These are phyloP conservation scores for Diospyros lotus DNA, from an alignment of 148 eudicot species.

Conservation along the genomic window DNA sequence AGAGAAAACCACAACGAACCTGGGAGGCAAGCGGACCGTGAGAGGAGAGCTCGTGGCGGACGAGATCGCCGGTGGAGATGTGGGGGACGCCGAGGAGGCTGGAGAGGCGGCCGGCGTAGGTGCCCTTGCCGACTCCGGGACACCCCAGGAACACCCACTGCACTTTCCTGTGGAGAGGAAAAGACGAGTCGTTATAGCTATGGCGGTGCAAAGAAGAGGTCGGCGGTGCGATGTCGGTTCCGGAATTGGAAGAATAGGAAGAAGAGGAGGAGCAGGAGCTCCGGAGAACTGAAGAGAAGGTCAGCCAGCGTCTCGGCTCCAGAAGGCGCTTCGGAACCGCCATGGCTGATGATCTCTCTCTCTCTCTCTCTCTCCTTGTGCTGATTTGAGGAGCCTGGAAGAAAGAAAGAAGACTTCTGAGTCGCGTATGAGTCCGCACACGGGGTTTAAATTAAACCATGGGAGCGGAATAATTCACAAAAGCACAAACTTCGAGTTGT, in stretches of 20 bases:
- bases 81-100: constrained; percentile 73
- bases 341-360: constrained; percentile 8
- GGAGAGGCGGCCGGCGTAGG: constrained; percentile 80
- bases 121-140: constrained; percentile 96
- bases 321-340: constrained; percentile 26
- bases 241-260: constrained; percentile 14
- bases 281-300: constrained; percentile 7
- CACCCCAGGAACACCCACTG: constrained; percentile 95
- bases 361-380: too few species aligned
- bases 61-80: constrained; percentile 90
- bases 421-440: too few species aligned
- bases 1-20: constrained; percentile 27
- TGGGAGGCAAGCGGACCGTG: constrained; percentile 58
- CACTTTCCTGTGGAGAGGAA: constrained; percentile 31
- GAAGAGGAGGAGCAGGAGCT: constrained; percentile 16
- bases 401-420: too few species aligned
- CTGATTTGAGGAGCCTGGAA: too few species aligned
- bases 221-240: constrained; percentile 8
- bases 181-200: constrained; percentile 1
- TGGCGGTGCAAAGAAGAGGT: neutral
- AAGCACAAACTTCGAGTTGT: too few species aligned
- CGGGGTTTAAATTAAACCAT: too few species aligned
- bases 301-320: neutral
- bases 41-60: constrained; percentile 69
- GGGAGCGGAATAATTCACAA: too few species aligned